These are phyloP conservation scores for Penicillium sp. DNA, from an alignment of 2,329 filamentous ascomycete species.

Conservation along the genomic window DNA sequence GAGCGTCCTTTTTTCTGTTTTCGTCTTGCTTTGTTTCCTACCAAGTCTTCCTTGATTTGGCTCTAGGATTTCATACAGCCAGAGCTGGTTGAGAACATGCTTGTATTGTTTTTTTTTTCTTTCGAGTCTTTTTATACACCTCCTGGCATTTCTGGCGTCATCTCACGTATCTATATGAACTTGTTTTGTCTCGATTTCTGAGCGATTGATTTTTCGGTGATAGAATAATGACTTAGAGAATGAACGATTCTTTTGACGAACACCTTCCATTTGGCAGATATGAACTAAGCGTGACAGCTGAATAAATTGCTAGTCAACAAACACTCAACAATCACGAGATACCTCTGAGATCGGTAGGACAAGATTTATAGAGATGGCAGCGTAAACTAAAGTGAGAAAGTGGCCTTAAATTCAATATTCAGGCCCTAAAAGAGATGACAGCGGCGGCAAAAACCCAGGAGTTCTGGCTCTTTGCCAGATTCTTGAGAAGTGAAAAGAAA, in stretches of 20 bases:
- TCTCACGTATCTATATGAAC: neutral
- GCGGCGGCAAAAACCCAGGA: too few species aligned
- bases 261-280: neutral
- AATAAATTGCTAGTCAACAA: too few species aligned
- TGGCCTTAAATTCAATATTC: too few species aligned
- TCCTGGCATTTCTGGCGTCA: slow-evolving; percentile 17
- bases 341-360: neutral
- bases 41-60: neutral
- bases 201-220: neutral
- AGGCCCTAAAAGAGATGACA: too few species aligned
- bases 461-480: too few species aligned
- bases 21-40: neutral
- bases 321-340: too few species aligned
- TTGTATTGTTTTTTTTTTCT: slow-evolving; percentile 1
- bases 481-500: too few species aligned
- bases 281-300: neutral
- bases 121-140: neutral
- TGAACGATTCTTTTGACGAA: neutral
- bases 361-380: neutral
- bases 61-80: neutral
- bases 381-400: too few species aligned
- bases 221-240: slow-evolving; percentile 3
- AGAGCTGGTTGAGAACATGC: neutral
- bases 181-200: neutral
- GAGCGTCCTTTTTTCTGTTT: slow-evolving; percentile 7